phyloP scores from a whole-genome alignment of 345 rosid species.

The Mangifera indica region DNA sequence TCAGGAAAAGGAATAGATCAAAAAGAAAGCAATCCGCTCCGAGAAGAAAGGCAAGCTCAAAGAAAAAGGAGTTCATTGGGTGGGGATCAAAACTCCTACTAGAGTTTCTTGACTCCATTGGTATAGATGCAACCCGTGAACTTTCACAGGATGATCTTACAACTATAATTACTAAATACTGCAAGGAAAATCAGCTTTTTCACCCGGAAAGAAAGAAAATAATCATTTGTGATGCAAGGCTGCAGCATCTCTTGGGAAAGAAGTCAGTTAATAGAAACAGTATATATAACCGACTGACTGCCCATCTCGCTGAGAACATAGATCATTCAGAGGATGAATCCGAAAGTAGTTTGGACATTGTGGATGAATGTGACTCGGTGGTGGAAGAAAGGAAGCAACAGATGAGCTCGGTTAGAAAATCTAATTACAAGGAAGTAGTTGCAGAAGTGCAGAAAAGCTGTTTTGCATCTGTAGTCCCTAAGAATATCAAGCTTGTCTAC shows the following conservation, averaged over 20 bases:
- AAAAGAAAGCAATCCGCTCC: background rate
- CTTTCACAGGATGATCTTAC: conserved; percentile 38
- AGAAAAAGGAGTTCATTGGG: conserved; percentile 37
- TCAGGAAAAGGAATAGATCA: conserved; percentile 18
- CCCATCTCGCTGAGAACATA: conserved; percentile 40
- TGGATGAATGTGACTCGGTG: conserved; percentile 3
- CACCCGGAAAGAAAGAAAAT: conserved; percentile 38
- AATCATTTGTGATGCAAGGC: conserved; percentile 44
- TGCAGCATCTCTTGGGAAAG: conserved; percentile 42
- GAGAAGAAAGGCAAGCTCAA: conserved; percentile 16
- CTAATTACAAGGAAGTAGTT: conserved; percentile 26
- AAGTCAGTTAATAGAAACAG: conserved; percentile 35
- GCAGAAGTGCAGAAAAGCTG: conserved; percentile 17
- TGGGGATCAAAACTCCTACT: conserved; percentile 52
- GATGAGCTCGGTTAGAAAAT: conserved; percentile 14
- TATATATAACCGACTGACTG: conserved; percentile 30
- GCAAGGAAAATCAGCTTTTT: conserved; percentile 37
- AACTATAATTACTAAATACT: conserved; percentile 32
- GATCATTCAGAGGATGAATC: conserved; percentile 31
- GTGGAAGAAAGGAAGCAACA: conserved; percentile 20
- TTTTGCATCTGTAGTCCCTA: conserved; percentile 41
- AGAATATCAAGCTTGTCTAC: conserved; percentile 52
- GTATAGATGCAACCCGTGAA: conserved; percentile 34
- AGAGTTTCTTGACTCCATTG: conserved; percentile 42
- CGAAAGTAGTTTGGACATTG: conserved; percentile 10